phyloP scores from a whole-genome alignment of 768 basidiomycete species.

The Butyriboletus loyo region DNA sequence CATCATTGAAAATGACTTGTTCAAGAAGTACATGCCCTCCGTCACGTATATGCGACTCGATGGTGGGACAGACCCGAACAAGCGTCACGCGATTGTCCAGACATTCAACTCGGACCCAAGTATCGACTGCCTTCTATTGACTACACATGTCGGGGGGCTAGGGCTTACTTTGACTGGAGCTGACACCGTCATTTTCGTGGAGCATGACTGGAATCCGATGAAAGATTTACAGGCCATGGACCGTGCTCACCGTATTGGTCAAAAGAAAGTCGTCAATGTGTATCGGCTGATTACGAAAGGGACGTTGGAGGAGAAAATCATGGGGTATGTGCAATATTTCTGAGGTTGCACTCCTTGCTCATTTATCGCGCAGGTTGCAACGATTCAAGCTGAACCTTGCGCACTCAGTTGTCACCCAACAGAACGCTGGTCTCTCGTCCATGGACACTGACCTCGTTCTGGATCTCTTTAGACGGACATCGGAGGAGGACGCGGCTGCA shows the following conservation, averaged over 20 bases:
- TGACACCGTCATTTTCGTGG: constrained; percentile 98
- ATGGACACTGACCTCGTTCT: constrained; percentile 98
- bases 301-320: constrained; percentile 98
- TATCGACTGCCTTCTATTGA: constrained; percentile 93
- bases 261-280: constrained; percentile 98
- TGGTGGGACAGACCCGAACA: constrained; percentile 86
- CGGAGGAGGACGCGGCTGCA: constrained; percentile 61
- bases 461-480: constrained; percentile 85
- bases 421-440: constrained; percentile 88
- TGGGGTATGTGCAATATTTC: constrained; percentile 69
- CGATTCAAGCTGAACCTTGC: constrained; percentile 99
- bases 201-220: constrained; percentile 99
- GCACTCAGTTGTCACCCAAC: constrained; percentile 93
- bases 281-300: constrained; percentile 97
- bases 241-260: constrained; percentile 94
- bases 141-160: constrained; percentile 95
- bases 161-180: constrained; percentile 96
- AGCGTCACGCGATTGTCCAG: constrained; percentile 95
- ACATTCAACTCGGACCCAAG: constrained; percentile 98
- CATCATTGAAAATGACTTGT: constrained; percentile 91
- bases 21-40: constrained; percentile 88
- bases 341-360: background rate
- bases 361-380: constrained; percentile 63
- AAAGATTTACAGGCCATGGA: constrained; percentile 99
- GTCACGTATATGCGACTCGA: constrained; percentile 99